phyloP scores from a whole-genome alignment of 805 yeast genomes.

The Hanseniaspora guilliermondii region DNA sequence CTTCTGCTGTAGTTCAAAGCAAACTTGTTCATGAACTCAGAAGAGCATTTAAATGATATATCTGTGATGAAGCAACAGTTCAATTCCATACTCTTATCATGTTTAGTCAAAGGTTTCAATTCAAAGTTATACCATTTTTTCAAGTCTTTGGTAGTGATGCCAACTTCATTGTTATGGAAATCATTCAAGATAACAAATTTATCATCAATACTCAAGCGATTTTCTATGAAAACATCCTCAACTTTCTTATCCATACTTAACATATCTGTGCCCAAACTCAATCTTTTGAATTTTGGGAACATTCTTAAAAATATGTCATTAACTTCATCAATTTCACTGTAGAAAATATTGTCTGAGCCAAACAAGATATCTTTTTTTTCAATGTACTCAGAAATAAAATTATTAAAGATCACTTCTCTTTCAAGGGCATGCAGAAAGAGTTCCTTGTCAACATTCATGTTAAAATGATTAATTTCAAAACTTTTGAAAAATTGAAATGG shows the following conservation, averaged over 20 bases:
- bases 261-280: slow-evolving; percentile 3
- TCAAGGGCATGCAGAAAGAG: slow-evolving; percentile 6
- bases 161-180: background rate
- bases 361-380: slow-evolving; percentile 34
- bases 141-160: background rate
- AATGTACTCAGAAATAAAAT: slow-evolving; percentile 38
- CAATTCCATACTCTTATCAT: background rate
- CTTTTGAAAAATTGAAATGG: slow-evolving; percentile 36
- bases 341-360: background rate
- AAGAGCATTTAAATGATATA: background rate
- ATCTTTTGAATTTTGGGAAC: slow-evolving; percentile 16
- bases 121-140: background rate
- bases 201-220: background rate
- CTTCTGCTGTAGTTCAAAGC: background rate
- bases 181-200: background rate
- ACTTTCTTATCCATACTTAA: background rate
- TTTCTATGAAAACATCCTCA: background rate
- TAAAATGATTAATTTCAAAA: background rate
- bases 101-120: background rate
- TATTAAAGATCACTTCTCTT: slow-evolving; percentile 23
- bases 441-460: background rate
- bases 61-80: background rate
- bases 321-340: slow-evolving; percentile 18
- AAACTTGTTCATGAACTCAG: slow-evolving; percentile 1
- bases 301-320: slow-evolving; percentile 17